Conservation (phyloP, 306 rosid species). For the Cucumis hystrix region DNA sequence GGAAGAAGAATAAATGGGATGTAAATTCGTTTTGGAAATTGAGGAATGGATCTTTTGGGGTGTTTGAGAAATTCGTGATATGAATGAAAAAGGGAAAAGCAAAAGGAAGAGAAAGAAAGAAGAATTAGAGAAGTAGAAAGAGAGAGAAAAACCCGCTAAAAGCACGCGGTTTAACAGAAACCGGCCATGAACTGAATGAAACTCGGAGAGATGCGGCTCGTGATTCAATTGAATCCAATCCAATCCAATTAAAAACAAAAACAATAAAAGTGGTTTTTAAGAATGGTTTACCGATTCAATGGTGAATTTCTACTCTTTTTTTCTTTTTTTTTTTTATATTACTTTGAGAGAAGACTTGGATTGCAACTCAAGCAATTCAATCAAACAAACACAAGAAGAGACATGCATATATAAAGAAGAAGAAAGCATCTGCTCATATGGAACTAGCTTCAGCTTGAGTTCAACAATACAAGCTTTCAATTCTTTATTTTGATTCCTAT, state of each 20-base stretch:
- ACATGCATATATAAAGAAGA: not conserved
- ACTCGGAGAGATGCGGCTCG: not conserved
- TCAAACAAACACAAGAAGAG: not conserved
- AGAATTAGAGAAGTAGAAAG: not conserved
- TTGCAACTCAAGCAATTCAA: conserved; percentile 1
- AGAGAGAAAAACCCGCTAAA: conserved; percentile 2
- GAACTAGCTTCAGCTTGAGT: not conserved
- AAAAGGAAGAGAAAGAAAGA: not conserved
- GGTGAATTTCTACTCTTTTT: not conserved
- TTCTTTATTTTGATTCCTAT: not conserved
- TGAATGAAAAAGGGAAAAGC: not conserved
- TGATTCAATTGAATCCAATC: not conserved
- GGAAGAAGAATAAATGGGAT: not conserved
- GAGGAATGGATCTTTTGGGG: not conserved
- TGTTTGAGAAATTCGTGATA: not conserved
- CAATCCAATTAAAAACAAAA: not conserved
- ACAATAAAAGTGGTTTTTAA: not conserved
- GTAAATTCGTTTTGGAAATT: not conserved
- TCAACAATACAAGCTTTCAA: not conserved
- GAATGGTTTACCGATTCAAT: not conserved
- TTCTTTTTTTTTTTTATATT: too few relatives aligned
- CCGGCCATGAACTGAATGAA: not conserved
- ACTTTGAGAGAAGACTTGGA: not conserved
- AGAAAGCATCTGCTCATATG: not conserved
- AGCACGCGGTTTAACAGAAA: conserved; percentile 10